Evolutionary conservation across 1,284 basidiomycete genomes (phyloP), one percentile per base, ranked within the genome.

Genomic region (Hymenochaete sp.): DNA sequence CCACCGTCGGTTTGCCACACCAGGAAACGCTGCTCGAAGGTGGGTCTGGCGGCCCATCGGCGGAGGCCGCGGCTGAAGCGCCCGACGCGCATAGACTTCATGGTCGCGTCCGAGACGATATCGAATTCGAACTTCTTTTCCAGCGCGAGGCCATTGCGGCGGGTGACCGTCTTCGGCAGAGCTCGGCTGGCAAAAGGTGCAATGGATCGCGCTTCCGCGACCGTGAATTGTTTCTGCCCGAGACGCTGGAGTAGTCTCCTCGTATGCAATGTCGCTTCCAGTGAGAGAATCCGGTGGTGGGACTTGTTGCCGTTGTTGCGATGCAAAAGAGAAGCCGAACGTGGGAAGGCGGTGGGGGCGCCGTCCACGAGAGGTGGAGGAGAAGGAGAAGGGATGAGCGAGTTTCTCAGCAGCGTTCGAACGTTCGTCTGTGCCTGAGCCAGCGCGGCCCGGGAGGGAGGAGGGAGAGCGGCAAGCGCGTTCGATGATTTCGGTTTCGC

Each of bases 1-100:
- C 21, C 14, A 36, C 70, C 65, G 24, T 63, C 60, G 16, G 67
- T 64, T 10, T 70, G 57, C 66, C 76, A 82, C 2, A 82, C 64
- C 18, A 64, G 61, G 53, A 72, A 64, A 19, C 83, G 69, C 47
- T 87, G 81, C 57, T 89, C 85, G 57, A 85, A 87, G 56, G 79
- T 81, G 14, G 82, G 78, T 4, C 85, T 75, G 26, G 66, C 62
- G 49, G 76, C 69, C 86, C 86, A 89, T 18, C 63, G 70, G 44
- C 68, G 70, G 35, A 88, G 63, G 41, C 81, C 79, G 13, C 64
- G 65, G 55, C 79, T 82, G 40, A 61, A 66, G 18, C 59, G 50
- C 19, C 63, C 63, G 24, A 77, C 57, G 14, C 61, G 62, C 28
- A 61, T 63, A 11, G 64, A 55, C n/a, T n/a, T n/a, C n/a, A n/a